phyloP scores from a whole-genome alignment of 148 eudicot genomes.

The Silene conica region DNA sequence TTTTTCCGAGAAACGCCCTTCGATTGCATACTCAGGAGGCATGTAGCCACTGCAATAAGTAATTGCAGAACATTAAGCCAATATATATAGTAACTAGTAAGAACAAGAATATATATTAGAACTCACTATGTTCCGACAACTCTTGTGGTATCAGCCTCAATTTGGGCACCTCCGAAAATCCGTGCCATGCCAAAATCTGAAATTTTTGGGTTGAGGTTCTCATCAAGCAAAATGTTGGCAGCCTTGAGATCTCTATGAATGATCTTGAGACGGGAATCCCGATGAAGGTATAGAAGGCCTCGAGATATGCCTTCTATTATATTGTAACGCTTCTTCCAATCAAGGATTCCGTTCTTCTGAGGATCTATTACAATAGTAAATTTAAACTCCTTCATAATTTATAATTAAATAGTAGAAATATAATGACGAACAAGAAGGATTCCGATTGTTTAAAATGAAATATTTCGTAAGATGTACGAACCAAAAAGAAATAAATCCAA shows the following conservation, averaged over 20 bases:
- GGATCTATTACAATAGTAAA: constrained; percentile 21
- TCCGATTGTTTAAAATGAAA: too few relatives aligned
- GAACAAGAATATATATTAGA: not conserved
- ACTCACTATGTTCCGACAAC: constrained; percentile 44
- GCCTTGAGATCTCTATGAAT: constrained; percentile 47
- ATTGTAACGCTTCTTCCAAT: constrained; percentile 40
- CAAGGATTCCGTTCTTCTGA: constrained; percentile 18
- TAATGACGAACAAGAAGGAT: too few relatives aligned
- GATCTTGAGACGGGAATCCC: constrained; percentile 44
- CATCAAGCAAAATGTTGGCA: constrained; percentile 39
- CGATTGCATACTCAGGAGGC: too few relatives aligned
- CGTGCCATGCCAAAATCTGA: constrained; percentile 46
- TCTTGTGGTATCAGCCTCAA: constrained; percentile 31
- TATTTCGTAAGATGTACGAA: not conserved
- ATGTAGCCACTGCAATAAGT: too few relatives aligned
- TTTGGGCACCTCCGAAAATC: constrained; percentile 26
- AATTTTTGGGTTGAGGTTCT: constrained; percentile 35
- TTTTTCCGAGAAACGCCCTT: too few relatives aligned
- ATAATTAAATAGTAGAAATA: too few relatives aligned
- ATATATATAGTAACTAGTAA: too few relatives aligned
- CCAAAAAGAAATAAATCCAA: constrained; percentile 35
- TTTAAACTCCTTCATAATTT: too few relatives aligned
- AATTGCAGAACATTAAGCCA: too few relatives aligned
- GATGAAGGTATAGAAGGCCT: constrained; percentile 46
- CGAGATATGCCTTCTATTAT: constrained; percentile 32